These are phyloP conservation scores for Exobasidium rhododendri DNA, from an alignment of 1,284 basidiomycete species.

Conservation along the genomic window DNA sequence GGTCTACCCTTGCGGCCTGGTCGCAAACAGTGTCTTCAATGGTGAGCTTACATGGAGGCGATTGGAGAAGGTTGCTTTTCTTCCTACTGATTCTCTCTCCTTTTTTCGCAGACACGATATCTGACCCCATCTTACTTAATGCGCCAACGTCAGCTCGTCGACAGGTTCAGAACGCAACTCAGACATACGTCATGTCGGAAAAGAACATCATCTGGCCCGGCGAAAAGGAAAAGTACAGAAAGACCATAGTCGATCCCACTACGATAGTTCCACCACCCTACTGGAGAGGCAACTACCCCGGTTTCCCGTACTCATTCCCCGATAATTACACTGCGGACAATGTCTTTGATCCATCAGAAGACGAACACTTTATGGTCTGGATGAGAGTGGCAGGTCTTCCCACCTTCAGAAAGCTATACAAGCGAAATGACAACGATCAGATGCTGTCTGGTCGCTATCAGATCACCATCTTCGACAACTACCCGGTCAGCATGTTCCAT, in stretches of 20 bases:
- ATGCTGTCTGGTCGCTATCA: slow-evolving; percentile 75
- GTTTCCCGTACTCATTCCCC: slow-evolving; percentile 60
- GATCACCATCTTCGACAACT: slow-evolving; percentile 80
- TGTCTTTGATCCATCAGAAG: slow-evolving; percentile 71
- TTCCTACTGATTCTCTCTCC: too few relatives aligned
- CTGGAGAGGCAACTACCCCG: slow-evolving; percentile 59
- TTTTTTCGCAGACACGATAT: slow-evolving; percentile 64
- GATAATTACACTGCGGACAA: slow-evolving; percentile 67
- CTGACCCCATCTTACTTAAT: slow-evolving; percentile 64
- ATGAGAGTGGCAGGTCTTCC: slow-evolving; percentile 97
- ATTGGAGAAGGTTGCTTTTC: not conserved
- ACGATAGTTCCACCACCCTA: slow-evolving; percentile 88
- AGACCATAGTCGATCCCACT: slow-evolving; percentile 55
- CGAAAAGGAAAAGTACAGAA: slow-evolving; percentile 79
- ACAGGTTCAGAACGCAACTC: slow-evolving; percentile 9
- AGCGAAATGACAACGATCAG: slow-evolving; percentile 75
- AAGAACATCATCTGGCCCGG: slow-evolving; percentile 89
- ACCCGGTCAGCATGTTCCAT: slow-evolving; percentile 82
- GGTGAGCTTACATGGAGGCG: slow-evolving; percentile 61
- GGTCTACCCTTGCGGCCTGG: slow-evolving; percentile 87
- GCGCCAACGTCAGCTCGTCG: slow-evolving; percentile 57
- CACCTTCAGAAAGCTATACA: slow-evolving; percentile 92
- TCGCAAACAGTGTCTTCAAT: slow-evolving; percentile 98
- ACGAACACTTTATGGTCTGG: slow-evolving; percentile 99
- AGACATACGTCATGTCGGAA: slow-evolving; percentile 71